Evolutionary conservation across 208 protist genomes (phyloP), one percentile per base, ranked within the genome.

Genomic region (Histomonas meleagridis): DNA sequence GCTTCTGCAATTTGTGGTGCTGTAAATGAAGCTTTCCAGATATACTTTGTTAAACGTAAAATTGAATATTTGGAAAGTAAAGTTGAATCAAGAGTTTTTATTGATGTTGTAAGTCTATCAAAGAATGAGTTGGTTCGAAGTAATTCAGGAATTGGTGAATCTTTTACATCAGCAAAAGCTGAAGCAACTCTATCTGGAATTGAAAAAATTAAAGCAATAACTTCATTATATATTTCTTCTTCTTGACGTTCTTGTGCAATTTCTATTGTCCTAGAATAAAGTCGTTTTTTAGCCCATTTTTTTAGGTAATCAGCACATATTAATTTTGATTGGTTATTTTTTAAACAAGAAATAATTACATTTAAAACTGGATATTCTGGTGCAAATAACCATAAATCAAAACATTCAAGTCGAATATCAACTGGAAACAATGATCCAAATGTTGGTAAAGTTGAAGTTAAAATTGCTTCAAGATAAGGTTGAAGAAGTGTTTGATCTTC

Each of bases 401-500:
- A 57, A 48, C 46, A 86, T 38, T 86, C 16, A 7, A 86, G 7
- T 55, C 55, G 51, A 9, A 48, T 40, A 49, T 86, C 76, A 32
- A 86, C 76, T 21, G 40, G 38, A 35, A 86, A 86, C 14, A 48
- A 23, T 43, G 51, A n/a, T 51, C 43, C 43, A 49, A 86, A 86
- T 38, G 23, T 51, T 86, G 76, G 76, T 16, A 86, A 18, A 38
- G 55, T 40, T n/a, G 21, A 55, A 32, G 76, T 38, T 86, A 86
- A 86, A 86, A 43, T 23, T 32, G 46, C 26, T 86, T 86, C 76
- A 32, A 86, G 16, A 86, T 86, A 86, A 14, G 46, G 76, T 86
- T 86, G 76, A 2, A 86, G 28, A 26, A 86, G 35, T 55, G 35
- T 55, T 35, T 51, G 21, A 57, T 86, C 76, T 46, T 86, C 40